Base-by-base conservation (phyloP, 2,329 filamentous ascomycete species). In the Fusarium penzigii region DNA sequence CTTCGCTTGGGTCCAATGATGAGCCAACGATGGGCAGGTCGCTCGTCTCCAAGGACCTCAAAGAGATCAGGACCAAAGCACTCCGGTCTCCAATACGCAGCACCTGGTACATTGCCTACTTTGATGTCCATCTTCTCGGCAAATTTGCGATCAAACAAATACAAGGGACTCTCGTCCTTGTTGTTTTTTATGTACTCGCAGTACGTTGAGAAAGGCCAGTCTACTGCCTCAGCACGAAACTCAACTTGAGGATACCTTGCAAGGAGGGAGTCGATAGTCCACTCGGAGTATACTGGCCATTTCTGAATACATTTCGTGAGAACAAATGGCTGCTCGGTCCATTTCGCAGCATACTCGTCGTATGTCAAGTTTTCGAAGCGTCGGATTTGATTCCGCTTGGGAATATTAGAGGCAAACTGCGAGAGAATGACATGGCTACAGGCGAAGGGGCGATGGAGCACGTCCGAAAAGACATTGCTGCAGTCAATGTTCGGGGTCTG, bases 21-120 rank as follows among this genome's bases (percentile, higher is more conserved):
- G 56, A 97, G 79, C 94, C 93, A 97, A 54, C 92, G 85, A 65
- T 91, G 87, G 56, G 96, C 92, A 3, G 93, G 93, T 48, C 93
- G 83, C 67, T 95, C 84, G 13, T 80, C 68, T 10, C 87, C 89
- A 1, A 97, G 78, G 8, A 94, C 82, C 43, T 86, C 83, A 66
- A 97, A 97, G 16, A 95, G 76, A 68, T 97, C 93, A 46, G 88
- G 83, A 0, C 90, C 91, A 68, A 97, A 97, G 69, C 90, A 95
- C 14, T 84, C 76, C 1, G 93, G 92, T 13, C 84, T 83, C 84
- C 87, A 91, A 72, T 97, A 97, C 8, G 85, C 74, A 4, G 75
- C 71, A 6, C 69, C 72, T 9, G 77, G 68, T 9, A 75, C 72
- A 14, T 74, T 75, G 10, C 83, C 85, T n/a, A 89, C 76, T 14